phyloP scores from a whole-genome alignment of 73 alveolate genomes.

The Breviolum minutum region DNA sequence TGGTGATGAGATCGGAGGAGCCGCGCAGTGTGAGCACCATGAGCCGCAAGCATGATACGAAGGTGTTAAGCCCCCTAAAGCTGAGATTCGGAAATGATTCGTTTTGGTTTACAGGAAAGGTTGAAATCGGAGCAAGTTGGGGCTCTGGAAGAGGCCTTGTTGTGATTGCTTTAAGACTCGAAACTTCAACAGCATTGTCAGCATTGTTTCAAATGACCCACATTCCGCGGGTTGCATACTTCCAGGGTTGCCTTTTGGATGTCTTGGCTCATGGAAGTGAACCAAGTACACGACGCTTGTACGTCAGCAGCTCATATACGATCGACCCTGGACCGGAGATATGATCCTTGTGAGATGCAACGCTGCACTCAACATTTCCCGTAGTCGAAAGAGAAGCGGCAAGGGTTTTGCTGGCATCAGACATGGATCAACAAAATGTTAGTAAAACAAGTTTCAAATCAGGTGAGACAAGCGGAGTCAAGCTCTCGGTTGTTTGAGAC shows the following conservation, averaged over 20 bases:
- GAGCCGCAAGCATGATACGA: neutral
- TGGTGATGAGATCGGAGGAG: conserved; percentile 89
- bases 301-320: neutral
- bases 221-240: neutral
- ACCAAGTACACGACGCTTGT: conserved; percentile 75
- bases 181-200: no score
- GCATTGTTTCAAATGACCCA: neutral
- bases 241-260: conserved; percentile 47
- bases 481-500: neutral
- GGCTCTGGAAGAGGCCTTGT: conserved; percentile 56
- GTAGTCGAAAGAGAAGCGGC: neutral
- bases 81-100: neutral
- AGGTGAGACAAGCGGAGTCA: neutral
- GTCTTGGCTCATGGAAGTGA: conserved; percentile 71
- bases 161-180: no score
- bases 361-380: no score
- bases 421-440: neutral
- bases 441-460: neutral
- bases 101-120: neutral
- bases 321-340: neutral
- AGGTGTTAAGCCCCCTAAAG: neutral
- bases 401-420: neutral
- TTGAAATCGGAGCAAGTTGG: conserved; percentile 62
- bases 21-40: neutral
- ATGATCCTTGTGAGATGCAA: neutral